These are phyloP conservation scores for Auricularia heimuer DNA, from an alignment of 768 basidiomycete species.

Conservation along the genomic window DNA sequence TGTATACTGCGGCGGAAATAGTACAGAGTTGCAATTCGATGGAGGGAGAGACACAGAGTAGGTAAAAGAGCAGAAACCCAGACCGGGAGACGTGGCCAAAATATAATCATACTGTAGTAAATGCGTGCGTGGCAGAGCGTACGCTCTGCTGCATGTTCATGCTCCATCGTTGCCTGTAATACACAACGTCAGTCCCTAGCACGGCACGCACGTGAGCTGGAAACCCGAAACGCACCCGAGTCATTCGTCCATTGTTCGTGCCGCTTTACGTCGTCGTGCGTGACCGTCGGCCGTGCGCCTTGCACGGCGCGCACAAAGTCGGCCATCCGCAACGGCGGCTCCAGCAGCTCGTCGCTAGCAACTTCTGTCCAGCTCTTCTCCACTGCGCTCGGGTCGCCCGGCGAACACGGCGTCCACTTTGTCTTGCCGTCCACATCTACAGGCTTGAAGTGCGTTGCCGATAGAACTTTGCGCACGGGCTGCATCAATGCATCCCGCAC, in stretches of 20 bases:
- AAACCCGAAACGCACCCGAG: conserved; percentile 44
- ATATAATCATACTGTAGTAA: too few relatives aligned
- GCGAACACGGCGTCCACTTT: conserved; percentile 95
- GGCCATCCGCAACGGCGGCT: conserved; percentile 65
- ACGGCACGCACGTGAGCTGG: not conserved
- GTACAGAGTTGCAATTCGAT: too few relatives aligned
- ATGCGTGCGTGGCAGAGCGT: not conserved
- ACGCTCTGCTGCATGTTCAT: not conserved
- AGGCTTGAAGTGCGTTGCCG: conserved; percentile 88
- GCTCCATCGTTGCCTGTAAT: not conserved
- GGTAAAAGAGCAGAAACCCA: too few relatives aligned
- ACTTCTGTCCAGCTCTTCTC: conserved; percentile 90
- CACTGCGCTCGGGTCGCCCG: conserved; percentile 73
- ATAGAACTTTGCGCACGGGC: conserved; percentile 90
- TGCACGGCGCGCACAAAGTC: conserved; percentile 80
- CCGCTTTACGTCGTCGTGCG: conserved; percentile 72
- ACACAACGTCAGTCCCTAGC: not conserved
- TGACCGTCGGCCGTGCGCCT: conserved; percentile 79
- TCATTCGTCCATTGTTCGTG: conserved; percentile 82
- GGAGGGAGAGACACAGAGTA: too few relatives aligned
- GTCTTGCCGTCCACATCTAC: conserved; percentile 24
- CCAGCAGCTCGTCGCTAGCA: conserved; percentile 78
- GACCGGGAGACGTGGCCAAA: too few relatives aligned
- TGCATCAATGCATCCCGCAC: conserved; percentile 98
- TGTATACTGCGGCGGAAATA: too few relatives aligned